Evolutionary conservation across 2,329 filamentous ascomycete genomes (phyloP).

Genomic region (Juglanconis oblonga): DNA sequence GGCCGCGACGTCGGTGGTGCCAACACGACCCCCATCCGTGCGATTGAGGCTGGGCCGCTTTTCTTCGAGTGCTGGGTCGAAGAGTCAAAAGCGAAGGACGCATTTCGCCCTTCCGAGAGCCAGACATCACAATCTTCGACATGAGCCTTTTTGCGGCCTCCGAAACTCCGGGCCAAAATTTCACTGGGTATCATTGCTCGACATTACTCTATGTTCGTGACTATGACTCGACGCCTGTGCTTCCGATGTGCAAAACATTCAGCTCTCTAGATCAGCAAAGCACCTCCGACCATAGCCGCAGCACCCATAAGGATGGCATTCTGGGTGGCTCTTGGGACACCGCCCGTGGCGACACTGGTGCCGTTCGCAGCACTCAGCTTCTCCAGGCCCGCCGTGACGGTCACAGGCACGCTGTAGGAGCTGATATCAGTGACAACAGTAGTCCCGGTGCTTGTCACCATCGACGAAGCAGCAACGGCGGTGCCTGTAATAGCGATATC

Average conservation of each 20-base stretch:
- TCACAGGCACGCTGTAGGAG: slow-evolving; percentile 27
- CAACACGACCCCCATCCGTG: slow-evolving; percentile 48
- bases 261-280: slow-evolving; percentile 31
- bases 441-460: slow-evolving; percentile 4
- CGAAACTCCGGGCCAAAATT: not conserved
- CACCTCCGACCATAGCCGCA: slow-evolving; percentile 31
- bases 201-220: not conserved
- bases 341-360: slow-evolving; percentile 27
- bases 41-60: slow-evolving; percentile 56
- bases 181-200: not conserved
- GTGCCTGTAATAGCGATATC: slow-evolving; percentile 10
- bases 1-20: slow-evolving; percentile 35
- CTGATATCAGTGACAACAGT: slow-evolving; percentile 21
- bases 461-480: not conserved
- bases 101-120: not conserved
- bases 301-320: slow-evolving; percentile 34
- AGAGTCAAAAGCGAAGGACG: slow-evolving; percentile 46
- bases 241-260: not conserved
- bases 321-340: slow-evolving; percentile 28
- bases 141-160: not conserved
- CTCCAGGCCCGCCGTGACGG: slow-evolving; percentile 36
- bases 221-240: not conserved
- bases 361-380: slow-evolving; percentile 28
- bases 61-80: slow-evolving; percentile 67
- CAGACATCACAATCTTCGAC: not conserved